Conservation (phyloP, 768 basidiomycete genomes). For the Scleroderma bovista region DNA sequence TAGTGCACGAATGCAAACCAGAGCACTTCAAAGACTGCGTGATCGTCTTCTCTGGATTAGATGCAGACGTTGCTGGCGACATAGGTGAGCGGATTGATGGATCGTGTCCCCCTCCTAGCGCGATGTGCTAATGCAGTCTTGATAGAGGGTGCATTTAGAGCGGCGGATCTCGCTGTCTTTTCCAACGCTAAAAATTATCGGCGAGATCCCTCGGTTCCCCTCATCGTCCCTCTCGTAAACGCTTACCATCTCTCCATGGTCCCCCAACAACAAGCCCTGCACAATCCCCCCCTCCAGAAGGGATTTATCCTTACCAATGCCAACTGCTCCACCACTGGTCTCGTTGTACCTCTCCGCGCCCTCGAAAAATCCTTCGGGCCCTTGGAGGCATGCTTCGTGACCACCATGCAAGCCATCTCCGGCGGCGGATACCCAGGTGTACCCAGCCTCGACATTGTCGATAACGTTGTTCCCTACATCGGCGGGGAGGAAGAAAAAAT, state of each 20-base stretch:
- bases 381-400: slow-evolving; percentile 86
- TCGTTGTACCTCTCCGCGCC: slow-evolving; percentile 86
- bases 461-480: slow-evolving; percentile 95
- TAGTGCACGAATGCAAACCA: slow-evolving; percentile 74
- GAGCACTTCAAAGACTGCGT: slow-evolving; percentile 75
- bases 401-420: slow-evolving; percentile 96
- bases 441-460: slow-evolving; percentile 81
- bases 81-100: slow-evolving; percentile 55
- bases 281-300: slow-evolving; percentile 60
- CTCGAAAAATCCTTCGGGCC: slow-evolving; percentile 91
- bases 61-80: slow-evolving; percentile 90
- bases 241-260: slow-evolving; percentile 79
- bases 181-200: slow-evolving; percentile 97
- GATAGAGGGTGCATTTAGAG: slow-evolving; percentile 78
- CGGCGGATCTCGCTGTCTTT: slow-evolving; percentile 87
- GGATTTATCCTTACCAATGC: slow-evolving; percentile 99
- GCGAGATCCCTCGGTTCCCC: slow-evolving; percentile 86
- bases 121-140: slow-evolving; percentile 4
- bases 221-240: slow-evolving; percentile 96
- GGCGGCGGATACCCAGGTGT: slow-evolving; percentile 98
- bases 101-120: background rate
- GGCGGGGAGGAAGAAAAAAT: slow-evolving; percentile 95
- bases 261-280: slow-evolving; percentile 69
- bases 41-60: slow-evolving; percentile 93
- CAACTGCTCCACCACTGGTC: slow-evolving; percentile 94